Evolutionary conservation across 805 yeast genomes (phyloP).

Genomic region (Komagataella ulmi): DNA sequence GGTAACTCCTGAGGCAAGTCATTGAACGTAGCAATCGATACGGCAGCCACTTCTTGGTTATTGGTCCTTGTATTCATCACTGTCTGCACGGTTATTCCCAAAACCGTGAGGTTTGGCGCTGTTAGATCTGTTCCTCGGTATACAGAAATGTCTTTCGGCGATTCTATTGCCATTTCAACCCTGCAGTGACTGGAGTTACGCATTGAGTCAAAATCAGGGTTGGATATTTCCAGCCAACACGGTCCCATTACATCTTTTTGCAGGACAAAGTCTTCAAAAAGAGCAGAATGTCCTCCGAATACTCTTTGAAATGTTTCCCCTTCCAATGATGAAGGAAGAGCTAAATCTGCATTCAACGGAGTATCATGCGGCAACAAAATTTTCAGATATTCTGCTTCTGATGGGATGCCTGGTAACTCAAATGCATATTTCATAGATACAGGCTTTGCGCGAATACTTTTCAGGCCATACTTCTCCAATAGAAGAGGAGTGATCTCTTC

Average conservation of each 20-base stretch:
- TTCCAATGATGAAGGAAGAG: slow-evolving; percentile 46
- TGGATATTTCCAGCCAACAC: slow-evolving; percentile 76
- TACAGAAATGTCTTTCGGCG: slow-evolving; percentile 35
- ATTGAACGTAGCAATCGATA: slow-evolving; percentile 61
- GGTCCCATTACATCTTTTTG: slow-evolving; percentile 91
- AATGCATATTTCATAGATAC: slow-evolving; percentile 76
- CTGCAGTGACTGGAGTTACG: slow-evolving; percentile 68
- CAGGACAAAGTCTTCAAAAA: slow-evolving; percentile 78
- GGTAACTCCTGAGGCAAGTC: slow-evolving; percentile 68
- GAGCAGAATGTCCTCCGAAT: slow-evolving; percentile 61
- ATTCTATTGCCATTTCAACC: slow-evolving; percentile 50
- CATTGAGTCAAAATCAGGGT: slow-evolving; percentile 44
- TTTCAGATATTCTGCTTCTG: slow-evolving; percentile 67
- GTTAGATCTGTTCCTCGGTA: slow-evolving; percentile 21
- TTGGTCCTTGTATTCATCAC: slow-evolving; percentile 60
- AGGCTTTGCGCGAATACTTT: slow-evolving; percentile 54
- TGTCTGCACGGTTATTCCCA: slow-evolving; percentile 72
- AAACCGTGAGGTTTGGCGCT: slow-evolving; percentile 60
- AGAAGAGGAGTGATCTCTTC: slow-evolving; percentile 63
- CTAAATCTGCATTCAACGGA: slow-evolving; percentile 32
- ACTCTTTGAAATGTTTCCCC: slow-evolving; percentile 71
- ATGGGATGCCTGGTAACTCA: slow-evolving; percentile 70
- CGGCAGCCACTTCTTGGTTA: slow-evolving; percentile 78
- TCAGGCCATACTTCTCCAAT: slow-evolving; percentile 47
- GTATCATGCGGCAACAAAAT: slow-evolving; percentile 65